Evolutionary conservation across 257 asterid species (phyloP).

Genomic region (Cynanchum wilfordii): DNA sequence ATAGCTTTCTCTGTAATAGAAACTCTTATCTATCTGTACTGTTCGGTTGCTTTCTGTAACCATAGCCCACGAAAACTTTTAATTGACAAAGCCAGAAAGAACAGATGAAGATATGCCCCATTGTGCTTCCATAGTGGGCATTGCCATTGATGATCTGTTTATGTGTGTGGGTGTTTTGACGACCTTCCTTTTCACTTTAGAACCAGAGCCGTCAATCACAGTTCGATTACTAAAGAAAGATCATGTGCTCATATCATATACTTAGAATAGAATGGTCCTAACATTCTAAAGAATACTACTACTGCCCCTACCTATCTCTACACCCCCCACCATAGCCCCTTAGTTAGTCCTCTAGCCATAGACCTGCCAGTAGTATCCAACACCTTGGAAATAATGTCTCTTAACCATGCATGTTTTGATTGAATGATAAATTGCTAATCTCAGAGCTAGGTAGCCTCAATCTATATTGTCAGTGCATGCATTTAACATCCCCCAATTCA

Average conservation of each 20-base stretch:
- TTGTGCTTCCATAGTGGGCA: conserved; percentile 14
- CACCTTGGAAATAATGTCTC: conserved; percentile 8
- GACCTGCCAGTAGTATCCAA: not conserved
- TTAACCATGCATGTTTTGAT: not conserved
- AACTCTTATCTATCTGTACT: not conserved
- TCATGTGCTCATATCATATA: not conserved
- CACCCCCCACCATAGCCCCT: not conserved
- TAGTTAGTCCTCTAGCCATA: not conserved
- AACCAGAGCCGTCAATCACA: not conserved
- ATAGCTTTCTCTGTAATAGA: not conserved
- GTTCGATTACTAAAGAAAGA: conserved; percentile 1
- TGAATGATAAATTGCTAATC: not conserved
- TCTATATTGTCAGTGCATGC: not conserved
- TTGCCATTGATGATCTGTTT: not conserved
- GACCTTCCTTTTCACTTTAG: not conserved
- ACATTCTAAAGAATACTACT: not conserved
- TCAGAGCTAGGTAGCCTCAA: not conserved
- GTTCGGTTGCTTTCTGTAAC: conserved; percentile 6
- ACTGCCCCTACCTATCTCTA: too few relatives aligned
- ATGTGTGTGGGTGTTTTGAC: not conserved
- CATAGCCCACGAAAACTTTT: conserved; percentile 16
- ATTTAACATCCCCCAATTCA: not conserved
- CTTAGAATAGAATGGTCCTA: conserved; percentile 3
- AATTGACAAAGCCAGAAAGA: not conserved
- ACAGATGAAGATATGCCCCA: not conserved